These are phyloP conservation scores for Hortaea werneckii DNA, from an alignment of 2,329 filamentous ascomycete genomes.

Conservation along the genomic window DNA sequence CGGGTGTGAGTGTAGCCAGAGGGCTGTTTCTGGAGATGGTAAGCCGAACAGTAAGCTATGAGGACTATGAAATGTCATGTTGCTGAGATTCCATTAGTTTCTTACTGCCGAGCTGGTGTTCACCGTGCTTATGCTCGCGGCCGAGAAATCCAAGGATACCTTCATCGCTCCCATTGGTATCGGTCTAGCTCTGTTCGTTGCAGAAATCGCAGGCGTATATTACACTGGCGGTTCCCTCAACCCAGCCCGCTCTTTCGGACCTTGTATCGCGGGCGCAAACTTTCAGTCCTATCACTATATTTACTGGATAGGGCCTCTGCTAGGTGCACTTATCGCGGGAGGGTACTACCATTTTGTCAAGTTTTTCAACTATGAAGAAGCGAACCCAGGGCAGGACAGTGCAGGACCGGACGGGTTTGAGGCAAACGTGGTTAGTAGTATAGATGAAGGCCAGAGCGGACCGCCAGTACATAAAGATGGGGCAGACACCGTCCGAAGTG, in stretches of 20 bases:
- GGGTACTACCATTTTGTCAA: constrained; percentile 21
- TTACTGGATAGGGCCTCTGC: constrained; percentile 18
- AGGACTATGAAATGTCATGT: neutral
- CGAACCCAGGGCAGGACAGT: constrained; percentile 20
- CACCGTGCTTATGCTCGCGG: constrained; percentile 27
- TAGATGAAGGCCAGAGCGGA: neutral
- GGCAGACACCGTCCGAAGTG: neutral
- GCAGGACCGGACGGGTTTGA: constrained; percentile 1
- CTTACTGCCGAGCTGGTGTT: constrained; percentile 23
- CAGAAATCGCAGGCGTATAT: constrained; percentile 10
- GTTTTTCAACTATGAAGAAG: constrained; percentile 20
- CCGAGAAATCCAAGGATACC: constrained; percentile 25
- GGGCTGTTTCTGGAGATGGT: constrained; percentile 26
- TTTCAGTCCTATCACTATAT: constrained; percentile 25
- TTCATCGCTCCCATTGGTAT: constrained; percentile 59
- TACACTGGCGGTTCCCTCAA: constrained; percentile 26
- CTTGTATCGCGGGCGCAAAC: constrained; percentile 18
- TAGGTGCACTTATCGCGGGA: constrained; percentile 13
- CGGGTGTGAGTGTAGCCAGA: constrained; percentile 18
- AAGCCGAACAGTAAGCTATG: neutral
- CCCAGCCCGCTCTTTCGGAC: constrained; percentile 25
- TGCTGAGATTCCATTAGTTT: constrained; percentile 9
- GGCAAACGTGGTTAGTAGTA: neutral
- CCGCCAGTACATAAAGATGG: no score
- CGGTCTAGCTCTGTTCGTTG: constrained; percentile 58